Conservation (phyloP, 805 yeast species). For the Hanseniaspora mollemarum region DNA sequence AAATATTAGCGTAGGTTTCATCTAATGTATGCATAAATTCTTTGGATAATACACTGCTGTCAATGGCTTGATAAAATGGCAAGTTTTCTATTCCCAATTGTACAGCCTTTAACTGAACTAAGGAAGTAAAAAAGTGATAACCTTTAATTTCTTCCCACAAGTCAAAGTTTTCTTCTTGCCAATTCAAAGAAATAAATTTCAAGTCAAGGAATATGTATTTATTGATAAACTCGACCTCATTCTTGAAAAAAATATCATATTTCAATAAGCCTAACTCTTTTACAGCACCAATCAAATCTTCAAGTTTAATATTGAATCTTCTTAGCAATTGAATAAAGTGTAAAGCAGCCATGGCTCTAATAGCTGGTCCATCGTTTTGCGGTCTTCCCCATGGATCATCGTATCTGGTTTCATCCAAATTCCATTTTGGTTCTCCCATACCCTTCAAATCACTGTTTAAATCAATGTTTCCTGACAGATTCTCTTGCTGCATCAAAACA, state of each 20-base stretch:
- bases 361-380: slow-evolving; percentile 88
- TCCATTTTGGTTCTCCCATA: slow-evolving; percentile 85
- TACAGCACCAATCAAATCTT: slow-evolving; percentile 25
- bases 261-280: slow-evolving; percentile 9
- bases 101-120: slow-evolving; percentile 63
- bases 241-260: slow-evolving; percentile 18
- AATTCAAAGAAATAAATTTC: slow-evolving; percentile 45
- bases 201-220: slow-evolving; percentile 59
- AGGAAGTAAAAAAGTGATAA: slow-evolving; percentile 64
- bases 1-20: slow-evolving; percentile 22
- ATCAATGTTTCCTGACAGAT: slow-evolving; percentile 50
- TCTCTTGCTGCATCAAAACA: slow-evolving; percentile 51
- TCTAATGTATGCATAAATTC: slow-evolving; percentile 21
- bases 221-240: slow-evolving; percentile 36
- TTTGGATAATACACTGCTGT: neutral
- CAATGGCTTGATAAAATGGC: slow-evolving; percentile 21
- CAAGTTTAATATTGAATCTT: slow-evolving; percentile 23
- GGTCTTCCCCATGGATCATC: slow-evolving; percentile 81
- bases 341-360: slow-evolving; percentile 55
- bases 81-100: slow-evolving; percentile 40
- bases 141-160: slow-evolving; percentile 84
- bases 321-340: slow-evolving; percentile 41
- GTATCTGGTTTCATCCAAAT: slow-evolving; percentile 54
- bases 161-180: slow-evolving; percentile 66
- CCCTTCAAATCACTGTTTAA: slow-evolving; percentile 35